Base-by-base conservation (phyloP, 2,329 filamentous ascomycete species). In the Venturia nashicola region DNA sequence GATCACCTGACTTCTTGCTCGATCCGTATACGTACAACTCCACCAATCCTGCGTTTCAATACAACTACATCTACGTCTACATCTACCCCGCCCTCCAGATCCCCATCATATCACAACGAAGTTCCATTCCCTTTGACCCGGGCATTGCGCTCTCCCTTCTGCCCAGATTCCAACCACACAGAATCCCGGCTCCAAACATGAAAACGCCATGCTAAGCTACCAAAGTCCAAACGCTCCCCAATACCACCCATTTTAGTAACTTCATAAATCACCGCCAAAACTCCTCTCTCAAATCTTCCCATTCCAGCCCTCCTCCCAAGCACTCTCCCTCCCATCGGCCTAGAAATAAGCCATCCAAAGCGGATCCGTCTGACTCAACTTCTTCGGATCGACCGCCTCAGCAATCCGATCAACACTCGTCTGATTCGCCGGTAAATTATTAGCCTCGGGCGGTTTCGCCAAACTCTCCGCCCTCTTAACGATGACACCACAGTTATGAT, bases 301-400 rank as follows among this genome's bases (percentile, higher is more conserved):
- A 12, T 20, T 39, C 16, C 32, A 20, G 1, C 9, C 39, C 20
- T 16, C 36, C 40, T 12, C 14, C 12, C 4, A 12, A 4, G 11
- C 40, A 16, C 40, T 12, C 4, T 27, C 23, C 36, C n/a, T 16
- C 59, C 14, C 2, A 27, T n/a, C 34, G 23, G 27, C n/a, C 67
- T 80, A 97, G 72, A 97, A 78, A 79, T 96, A 99, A 32, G 91
- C 88, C 93, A 97, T 97, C 91, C 94, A 99, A 70, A 99, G 78
- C 65, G 92, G 86, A 80, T 99, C 94, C 71, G 89, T 92, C 75
- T 90, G 84, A 55, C 89, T 87, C 76, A 99, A 75, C 74, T 94
- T 91, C 78, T 90, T 86, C 1, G 94, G 94, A 76, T 96, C 95
- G 18, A 96, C 92, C 1, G 93, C 91, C 77, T 88, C 88, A n/a